Percentiles rank a stretch among this genome's conserved stretches.
Evolutionary conservation across 2,329 filamentous ascomycete genomes (phyloP).

Genomic region (Coleophoma eucalyptorum): DNA sequence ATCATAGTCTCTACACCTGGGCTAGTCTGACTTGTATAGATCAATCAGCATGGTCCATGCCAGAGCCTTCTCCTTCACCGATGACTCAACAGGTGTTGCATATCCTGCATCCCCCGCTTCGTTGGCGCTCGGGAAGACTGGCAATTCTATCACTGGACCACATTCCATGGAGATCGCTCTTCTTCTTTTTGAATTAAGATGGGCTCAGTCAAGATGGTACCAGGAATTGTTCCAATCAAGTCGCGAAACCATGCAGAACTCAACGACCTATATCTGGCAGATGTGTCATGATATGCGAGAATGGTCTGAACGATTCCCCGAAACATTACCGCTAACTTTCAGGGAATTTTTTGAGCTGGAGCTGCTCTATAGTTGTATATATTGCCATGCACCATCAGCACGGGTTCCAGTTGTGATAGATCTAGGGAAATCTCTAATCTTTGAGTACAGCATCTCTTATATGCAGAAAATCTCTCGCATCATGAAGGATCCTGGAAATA

Average conservation of each 20-base stretch:
- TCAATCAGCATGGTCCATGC: conserved; percentile 86
- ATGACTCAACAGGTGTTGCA: conserved; percentile 80
- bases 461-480: conserved; percentile 70
- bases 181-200: conserved; percentile 77
- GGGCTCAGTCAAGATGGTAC: conserved; percentile 85
- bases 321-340: conserved; percentile 59
- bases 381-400: conserved; percentile 79
- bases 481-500: conserved; percentile 52
- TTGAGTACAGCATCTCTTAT: conserved; percentile 83
- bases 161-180: conserved; percentile 65
- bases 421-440: conserved; percentile 76
- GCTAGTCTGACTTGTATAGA: conserved; percentile 35
- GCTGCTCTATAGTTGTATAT: conserved; percentile 84
- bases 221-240: conserved; percentile 82
- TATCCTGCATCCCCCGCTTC: conserved; percentile 53
- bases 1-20: too few relatives aligned
- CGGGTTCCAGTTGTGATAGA: conserved; percentile 69
- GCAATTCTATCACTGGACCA: conserved; percentile 35
- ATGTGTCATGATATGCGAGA: conserved; percentile 72
- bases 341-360: conserved; percentile 82
- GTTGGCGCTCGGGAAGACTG: conserved; percentile 22
- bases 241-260: conserved; percentile 61
- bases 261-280: conserved; percentile 70
- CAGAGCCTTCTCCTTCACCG: conserved; percentile 87
- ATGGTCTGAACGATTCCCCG: conserved; percentile 78